A percentile compares a stretch with the other conserved stretches of the same genome.
These are phyloP conservation scores for Pseudopithomyces maydicus DNA, from an alignment of 2,329 filamentous ascomycete species.

Conservation along the genomic window DNA sequence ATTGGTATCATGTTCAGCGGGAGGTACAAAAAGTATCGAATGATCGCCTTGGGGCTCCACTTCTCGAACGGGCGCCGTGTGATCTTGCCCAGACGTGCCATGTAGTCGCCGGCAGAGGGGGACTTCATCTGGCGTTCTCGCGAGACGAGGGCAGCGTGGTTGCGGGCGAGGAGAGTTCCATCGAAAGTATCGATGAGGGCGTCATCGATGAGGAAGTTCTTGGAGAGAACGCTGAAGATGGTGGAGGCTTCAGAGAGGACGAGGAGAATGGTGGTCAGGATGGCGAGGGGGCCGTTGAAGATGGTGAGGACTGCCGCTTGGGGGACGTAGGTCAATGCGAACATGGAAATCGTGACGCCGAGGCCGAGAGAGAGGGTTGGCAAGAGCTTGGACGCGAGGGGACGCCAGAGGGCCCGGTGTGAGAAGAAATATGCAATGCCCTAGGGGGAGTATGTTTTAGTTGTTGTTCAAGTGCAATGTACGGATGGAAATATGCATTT, in stretches of 20 bases:
- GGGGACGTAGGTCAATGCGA: conserved; percentile 83
- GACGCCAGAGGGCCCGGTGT: conserved; percentile 64
- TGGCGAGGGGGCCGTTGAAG: conserved; percentile 81
- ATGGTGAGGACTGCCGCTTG: conserved; percentile 83
- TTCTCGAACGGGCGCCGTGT: conserved; percentile 60
- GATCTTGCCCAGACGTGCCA: conserved; percentile 62
- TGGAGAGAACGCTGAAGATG: conserved; percentile 60
- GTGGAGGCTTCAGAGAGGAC: conserved; percentile 60
- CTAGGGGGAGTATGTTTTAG: conserved; percentile 38
- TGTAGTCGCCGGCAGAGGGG: conserved; percentile 52
- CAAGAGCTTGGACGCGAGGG: conserved; percentile 61
- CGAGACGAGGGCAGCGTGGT: conserved; percentile 67
- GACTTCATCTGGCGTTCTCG: conserved; percentile 73
- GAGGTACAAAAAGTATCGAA: conserved; percentile 83
- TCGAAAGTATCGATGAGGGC: conserved; percentile 90
- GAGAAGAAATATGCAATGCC: conserved; percentile 65
- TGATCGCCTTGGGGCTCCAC: conserved; percentile 62
- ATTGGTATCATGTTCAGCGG: conserved; percentile 93
- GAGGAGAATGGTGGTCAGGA: conserved; percentile 72
- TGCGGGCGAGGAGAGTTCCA: conserved; percentile 63
- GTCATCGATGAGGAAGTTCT: conserved; percentile 78
- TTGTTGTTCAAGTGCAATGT: not conserved
- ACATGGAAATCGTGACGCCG: conserved; percentile 79
- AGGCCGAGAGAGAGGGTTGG: conserved; percentile 72
- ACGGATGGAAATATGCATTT: not conserved